Base-by-base conservation (phyloP, 108 stramenopile species). In the Aureococcus anophagefferens region DNA sequence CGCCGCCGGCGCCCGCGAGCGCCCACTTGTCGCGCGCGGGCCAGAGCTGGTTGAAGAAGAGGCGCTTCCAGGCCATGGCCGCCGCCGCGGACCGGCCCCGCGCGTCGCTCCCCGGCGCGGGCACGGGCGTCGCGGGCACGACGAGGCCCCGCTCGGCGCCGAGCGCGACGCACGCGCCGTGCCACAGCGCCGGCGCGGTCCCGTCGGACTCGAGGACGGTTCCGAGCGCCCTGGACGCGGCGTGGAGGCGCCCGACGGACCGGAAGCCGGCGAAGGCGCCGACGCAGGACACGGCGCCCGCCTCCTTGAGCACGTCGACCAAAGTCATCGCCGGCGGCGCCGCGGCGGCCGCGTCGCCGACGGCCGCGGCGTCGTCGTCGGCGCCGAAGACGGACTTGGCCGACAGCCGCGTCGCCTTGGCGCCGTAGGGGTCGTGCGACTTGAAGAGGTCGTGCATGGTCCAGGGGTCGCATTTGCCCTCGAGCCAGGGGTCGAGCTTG, bases 401-500 rank as follows among this genome's bases (percentile, higher is more conserved):
- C 46, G 18, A 34, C 37, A 29, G 34, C 32, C 30, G 3, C 25
- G 30, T 30, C 25, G 64, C 33, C 65, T 9, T 29, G 40, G 32
- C 33, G 63, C 34, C 29, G 66, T 66, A 40, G 63, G 64, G 37
- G 33, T 64, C 59, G 33, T 66, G 36, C 18, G 31, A 36, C 11
- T 44, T 63, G 44, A 33, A 65, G 66, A 70, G 35, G 33, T 74
- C 72, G 33, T 68, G 68, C 37, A 66, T 37, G 30, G 33, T 31
- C 29, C 5, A 5, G 13, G 74, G 68, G 31, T 32, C 33, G 69
- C 77, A 79, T 15, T 63, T n/a, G 7, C 77, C 74, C 30, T 30
- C 46, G 28, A 71, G 46, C 74, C 77, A 79, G 3, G 74, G 62
- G 64, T 74, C 74, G 21, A 75, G 59, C 32, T 5, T 30, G 15